Conservation (phyloP, 73 alveolate species). For the Stentor coeruleus region DNA sequence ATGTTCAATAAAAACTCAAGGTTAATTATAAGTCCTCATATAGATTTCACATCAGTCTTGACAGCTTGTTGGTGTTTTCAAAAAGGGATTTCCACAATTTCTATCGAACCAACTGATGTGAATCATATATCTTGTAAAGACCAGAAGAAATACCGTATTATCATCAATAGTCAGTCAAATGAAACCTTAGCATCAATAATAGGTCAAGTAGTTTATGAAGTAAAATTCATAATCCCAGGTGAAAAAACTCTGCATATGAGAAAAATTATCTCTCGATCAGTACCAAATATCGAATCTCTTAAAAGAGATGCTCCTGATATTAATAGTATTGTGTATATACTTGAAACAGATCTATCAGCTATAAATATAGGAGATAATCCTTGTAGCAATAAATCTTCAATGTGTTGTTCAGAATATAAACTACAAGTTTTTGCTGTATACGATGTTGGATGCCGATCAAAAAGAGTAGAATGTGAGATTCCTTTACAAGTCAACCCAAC, state of each 20-base stretch:
- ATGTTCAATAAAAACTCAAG: neutral
- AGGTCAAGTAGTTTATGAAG: neutral
- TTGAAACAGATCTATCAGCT: neutral
- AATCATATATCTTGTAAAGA: neutral
- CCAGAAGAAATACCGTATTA: neutral
- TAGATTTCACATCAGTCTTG: neutral
- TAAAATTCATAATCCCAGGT: neutral
- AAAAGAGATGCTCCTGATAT: neutral
- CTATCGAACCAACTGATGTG: neutral
- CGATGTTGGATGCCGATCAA: conserved; percentile 19
- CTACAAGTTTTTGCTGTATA: conserved; percentile 3
- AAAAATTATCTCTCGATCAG: neutral
- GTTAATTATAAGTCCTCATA: neutral
- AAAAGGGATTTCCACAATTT: neutral
- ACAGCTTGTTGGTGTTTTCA: conserved; percentile 3
- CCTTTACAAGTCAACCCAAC: conserved; percentile 2
- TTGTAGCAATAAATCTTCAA: neutral
- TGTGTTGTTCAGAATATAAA: neutral
- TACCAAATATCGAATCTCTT: neutral
- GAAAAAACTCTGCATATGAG: neutral
- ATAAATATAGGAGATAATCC: neutral
- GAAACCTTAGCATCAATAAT: neutral
- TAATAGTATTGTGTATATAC: neutral
- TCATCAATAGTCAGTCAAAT: neutral
- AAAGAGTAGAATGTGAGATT: neutral